Evolutionary conservation across 176 grass and related monocot species (phyloP).

Genomic region (Avena eriantha): DNA sequence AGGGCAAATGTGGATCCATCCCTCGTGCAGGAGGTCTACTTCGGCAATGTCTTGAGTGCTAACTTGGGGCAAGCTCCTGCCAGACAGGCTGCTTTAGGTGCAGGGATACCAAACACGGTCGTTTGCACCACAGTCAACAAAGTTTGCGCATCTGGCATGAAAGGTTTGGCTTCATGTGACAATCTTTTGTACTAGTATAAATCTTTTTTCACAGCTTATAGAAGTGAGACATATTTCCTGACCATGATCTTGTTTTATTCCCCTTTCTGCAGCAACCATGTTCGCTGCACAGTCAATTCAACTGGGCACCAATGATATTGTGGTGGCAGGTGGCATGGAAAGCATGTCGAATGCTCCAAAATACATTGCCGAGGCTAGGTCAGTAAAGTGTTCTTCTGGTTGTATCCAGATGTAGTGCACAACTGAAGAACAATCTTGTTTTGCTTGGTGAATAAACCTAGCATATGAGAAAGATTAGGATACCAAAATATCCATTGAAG

Average conservation of each 20-base stretch:
- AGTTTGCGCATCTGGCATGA: constrained; percentile 96
- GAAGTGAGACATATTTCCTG: neutral
- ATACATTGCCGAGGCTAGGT: constrained; percentile 93
- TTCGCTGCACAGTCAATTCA: constrained; percentile 86
- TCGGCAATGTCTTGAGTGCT: constrained; percentile 93
- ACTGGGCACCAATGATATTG: constrained; percentile 86
- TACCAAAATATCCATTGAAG: neutral
- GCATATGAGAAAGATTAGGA: neutral
- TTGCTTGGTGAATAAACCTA: neutral
- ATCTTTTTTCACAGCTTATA: neutral
- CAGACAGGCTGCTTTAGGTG: constrained; percentile 84
- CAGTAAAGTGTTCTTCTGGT: neutral
- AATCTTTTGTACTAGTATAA: neutral
- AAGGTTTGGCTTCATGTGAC: constrained; percentile 53
- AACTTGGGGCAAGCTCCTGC: constrained; percentile 97
- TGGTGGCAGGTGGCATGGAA: constrained; percentile 95
- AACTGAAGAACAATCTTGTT: neutral
- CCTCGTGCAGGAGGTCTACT: constrained; percentile 89
- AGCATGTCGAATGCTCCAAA: constrained; percentile 99
- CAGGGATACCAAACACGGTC: constrained; percentile 86
- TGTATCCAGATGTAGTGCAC: neutral
- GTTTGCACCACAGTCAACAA: constrained; percentile 89
- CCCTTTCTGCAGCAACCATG: constrained; percentile 70
- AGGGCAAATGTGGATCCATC: constrained; percentile 75
- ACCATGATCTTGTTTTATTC: neutral